These are phyloP conservation scores for Alternaria viburni DNA, from an alignment of 2,329 filamentous ascomycete genomes.

Conservation along the genomic window DNA sequence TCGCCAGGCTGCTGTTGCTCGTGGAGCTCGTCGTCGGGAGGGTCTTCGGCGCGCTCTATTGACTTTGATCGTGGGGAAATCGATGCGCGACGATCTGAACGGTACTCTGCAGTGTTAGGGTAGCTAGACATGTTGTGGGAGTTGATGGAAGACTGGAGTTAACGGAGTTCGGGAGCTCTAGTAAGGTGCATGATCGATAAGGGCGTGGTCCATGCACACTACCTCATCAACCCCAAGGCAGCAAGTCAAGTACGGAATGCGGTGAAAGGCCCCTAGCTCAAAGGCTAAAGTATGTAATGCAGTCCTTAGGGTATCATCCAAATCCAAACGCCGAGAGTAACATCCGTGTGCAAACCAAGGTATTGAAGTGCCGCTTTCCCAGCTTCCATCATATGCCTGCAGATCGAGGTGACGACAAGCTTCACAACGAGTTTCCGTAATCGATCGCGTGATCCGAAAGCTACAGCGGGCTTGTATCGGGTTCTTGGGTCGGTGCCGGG, in stretches of 20 bases:
- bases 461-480: conserved; percentile 28
- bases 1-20: conserved; percentile 29
- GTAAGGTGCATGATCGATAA: conserved; percentile 29
- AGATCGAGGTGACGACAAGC: not conserved
- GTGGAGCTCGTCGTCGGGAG: conserved; percentile 25
- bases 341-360: not conserved
- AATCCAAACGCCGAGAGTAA: conserved; percentile 20
- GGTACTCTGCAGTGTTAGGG: conserved; percentile 25
- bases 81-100: conserved; percentile 21
- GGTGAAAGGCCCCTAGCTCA: not conserved
- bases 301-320: conserved; percentile 33
- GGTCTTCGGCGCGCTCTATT: conserved; percentile 30
- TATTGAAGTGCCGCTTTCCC: not conserved
- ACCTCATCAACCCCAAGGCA: conserved; percentile 15
- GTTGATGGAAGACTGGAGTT: conserved; percentile 25
- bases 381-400: not conserved
- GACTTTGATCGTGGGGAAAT: conserved; percentile 37
- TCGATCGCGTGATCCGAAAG: not conserved
- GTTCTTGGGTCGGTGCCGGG: conserved; percentile 18
- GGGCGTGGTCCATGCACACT: conserved; percentile 27
- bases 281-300: not conserved
- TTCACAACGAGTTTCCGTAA: not conserved
- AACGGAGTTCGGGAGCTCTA: conserved; percentile 32
- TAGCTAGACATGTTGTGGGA: conserved; percentile 38
- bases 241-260: not conserved